Percentiles rank a stretch among this genome's conserved stretches.
These are phyloP conservation scores for Rickenella mellea DNA, from an alignment of 768 basidiomycete species.

Conservation along the genomic window DNA sequence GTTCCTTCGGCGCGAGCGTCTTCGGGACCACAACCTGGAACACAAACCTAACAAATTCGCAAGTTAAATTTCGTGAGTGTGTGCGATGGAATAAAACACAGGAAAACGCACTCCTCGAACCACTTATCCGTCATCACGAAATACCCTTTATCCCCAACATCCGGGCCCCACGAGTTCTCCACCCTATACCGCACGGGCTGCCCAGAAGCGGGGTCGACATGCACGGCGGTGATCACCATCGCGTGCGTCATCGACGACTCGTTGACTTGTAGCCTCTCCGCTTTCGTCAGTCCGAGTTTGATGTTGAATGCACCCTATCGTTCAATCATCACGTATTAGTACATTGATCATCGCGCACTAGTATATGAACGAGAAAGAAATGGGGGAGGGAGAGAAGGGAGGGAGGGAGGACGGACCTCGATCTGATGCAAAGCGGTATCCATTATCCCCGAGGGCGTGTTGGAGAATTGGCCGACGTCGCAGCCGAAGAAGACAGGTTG, in stretches of 20 bases:
- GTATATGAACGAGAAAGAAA: background rate
- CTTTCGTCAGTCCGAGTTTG: constrained; percentile 71
- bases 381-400: background rate
- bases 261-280: constrained; percentile 69
- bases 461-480: constrained; percentile 85
- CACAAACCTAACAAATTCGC: constrained; percentile 61
- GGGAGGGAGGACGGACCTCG: constrained; percentile 36
- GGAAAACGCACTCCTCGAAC: constrained; percentile 72
- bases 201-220: constrained; percentile 61
- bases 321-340: too few relatives aligned
- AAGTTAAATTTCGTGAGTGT: background rate
- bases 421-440: constrained; percentile 77
- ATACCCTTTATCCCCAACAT: constrained; percentile 72
- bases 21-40: constrained; percentile 91
- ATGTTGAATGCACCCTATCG: constrained; percentile 75
- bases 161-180: constrained; percentile 91
- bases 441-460: constrained; percentile 70
- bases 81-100: too few relatives aligned
- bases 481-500: constrained; percentile 94
- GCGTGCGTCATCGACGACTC: constrained; percentile 94
- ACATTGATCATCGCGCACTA: too few relatives aligned
- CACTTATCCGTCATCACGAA: constrained; percentile 88
- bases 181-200: constrained; percentile 88
- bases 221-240: constrained; percentile 90
- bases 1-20: constrained; percentile 67